Evolutionary conservation across 257 asterid genomes (phyloP), one percentile per base, ranked within the genome.

Genomic region (Jacaranda copaia): DNA sequence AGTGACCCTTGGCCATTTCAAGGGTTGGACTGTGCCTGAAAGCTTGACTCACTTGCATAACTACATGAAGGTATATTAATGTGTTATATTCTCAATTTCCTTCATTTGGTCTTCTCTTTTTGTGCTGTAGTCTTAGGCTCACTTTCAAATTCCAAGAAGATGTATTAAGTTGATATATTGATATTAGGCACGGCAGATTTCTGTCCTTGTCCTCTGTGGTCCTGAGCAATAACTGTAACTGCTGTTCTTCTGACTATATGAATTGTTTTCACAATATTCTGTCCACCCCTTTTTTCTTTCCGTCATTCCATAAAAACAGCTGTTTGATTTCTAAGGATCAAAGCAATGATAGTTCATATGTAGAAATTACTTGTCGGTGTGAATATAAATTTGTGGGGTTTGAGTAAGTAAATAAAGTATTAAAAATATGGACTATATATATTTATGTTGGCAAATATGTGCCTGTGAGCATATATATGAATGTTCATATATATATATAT

Each of bases 1-100:
- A 64, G 89, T 85, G 66, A 84, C 88, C 79, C 96, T 93, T 59
- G 93, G 85, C 36, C 96, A 93, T 81, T 93, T 86, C 84, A 91
- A 88, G 88, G 66, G 81, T 20, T 93, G 97, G 96, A 74, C 83
- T 74, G 49, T 93, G 12, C 98, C 96, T 2, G 91, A 86, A 77
- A 81, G 80, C 84, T 86, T 93, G 87, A 77, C 83, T 81, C 81
- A 81, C 20, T 79, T 93, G 74, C 89, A 82, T 81, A 83, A 84
- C 60, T 91, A 91, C 86, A 82, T 70, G 80, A 81, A 88, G 94
- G 98, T 89, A 82, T 59, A 40, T 14, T 53, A 14, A 15, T 39
- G n/a, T 45, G 32, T 55, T 36, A 70, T 36, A 70, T 32, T 74
- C 40, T 9, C 9, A 38, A 53, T 63, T 12, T 35, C 59, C 39